Base-by-base conservation (phyloP, 192 early-diverging fungal genomes). In the Coemansia sp. region DNA sequence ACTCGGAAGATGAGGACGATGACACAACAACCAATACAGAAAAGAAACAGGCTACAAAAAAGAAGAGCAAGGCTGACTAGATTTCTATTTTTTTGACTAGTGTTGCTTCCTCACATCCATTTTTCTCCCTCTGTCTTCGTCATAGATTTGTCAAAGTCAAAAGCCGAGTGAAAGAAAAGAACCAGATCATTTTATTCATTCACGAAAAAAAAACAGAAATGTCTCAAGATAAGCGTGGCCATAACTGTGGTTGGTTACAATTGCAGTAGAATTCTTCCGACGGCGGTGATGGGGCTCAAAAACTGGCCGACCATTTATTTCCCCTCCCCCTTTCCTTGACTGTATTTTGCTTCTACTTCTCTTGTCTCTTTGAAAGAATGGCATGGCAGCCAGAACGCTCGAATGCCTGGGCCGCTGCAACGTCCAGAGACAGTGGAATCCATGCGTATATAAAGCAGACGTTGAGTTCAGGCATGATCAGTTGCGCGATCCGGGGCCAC, bases 1-100 rank as follows among this genome's bases (percentile, higher is more conserved):
- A 91, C 38, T 84, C 87, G 59, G 91, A 92, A 75, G 72, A 76
- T 11, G 78, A 72, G 76, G 72, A 76, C 12, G 78, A 72, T 38
- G 65, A 36, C 23, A 77, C 75, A 41, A 62, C 69, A 36, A 24
- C 49, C 4, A 52, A 12, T 9, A 11, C 49, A 9, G 49, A 52
- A 9, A 52, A 26, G 23, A 52, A 52, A 52, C 2, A 4, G 21
- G 21, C 14, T 24, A 23, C 49, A 52, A 52, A 20, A n/a, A 52
- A 52, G 9, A 52, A 52, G 49, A 52, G 23, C 20, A 52, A 52
- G 10, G 7, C 49, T 6, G 49, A 52, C 49, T 52, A 52, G 49
- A 9, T 11, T 52, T 8, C 6, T 24, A 26, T 24, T 48, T n/a
- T 48, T 52, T 5, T 12, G 14, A 14, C 46, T 48, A 26, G 7